Conservation (phyloP, 1,284 basidiomycete species). For the Ganoderma sinense region DNA sequence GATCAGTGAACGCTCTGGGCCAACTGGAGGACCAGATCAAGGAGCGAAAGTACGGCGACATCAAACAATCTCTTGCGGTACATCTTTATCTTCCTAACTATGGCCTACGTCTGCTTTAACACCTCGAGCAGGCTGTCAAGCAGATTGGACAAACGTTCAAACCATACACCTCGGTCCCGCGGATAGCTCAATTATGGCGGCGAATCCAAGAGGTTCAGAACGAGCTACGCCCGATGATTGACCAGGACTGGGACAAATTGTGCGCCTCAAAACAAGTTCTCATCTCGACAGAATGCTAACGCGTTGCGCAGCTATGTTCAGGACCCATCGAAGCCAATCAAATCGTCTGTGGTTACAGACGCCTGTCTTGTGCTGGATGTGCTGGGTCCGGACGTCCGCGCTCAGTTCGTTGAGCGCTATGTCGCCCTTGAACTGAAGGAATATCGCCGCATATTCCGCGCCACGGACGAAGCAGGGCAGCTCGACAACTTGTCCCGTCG, state of each 20-base stretch:
- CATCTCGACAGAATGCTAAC: neutral
- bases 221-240: constrained; percentile 78
- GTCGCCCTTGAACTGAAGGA: constrained; percentile 92
- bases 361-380: constrained; percentile 89
- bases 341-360: constrained; percentile 71
- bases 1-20: constrained; percentile 79
- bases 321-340: constrained; percentile 74
- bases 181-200: constrained; percentile 80
- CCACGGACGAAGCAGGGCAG: constrained; percentile 93
- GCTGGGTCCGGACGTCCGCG: constrained; percentile 83
- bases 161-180: constrained; percentile 75
- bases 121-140: constrained; percentile 75
- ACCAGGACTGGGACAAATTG: constrained; percentile 92
- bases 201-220: constrained; percentile 84
- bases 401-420: constrained; percentile 89
- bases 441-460: constrained; percentile 95
- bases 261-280: constrained; percentile 54
- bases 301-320: constrained; percentile 71
- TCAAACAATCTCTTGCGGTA: constrained; percentile 83
- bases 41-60: constrained; percentile 84
- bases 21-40: constrained; percentile 84
- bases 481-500: constrained; percentile 94
- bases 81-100: constrained; percentile 30
- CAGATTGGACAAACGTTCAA: constrained; percentile 84
- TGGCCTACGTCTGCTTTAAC: neutral